Evolutionary conservation across 768 basidiomycete genomes (phyloP), one percentile per base, ranked within the genome.

Genomic region (Trametes elegans): DNA sequence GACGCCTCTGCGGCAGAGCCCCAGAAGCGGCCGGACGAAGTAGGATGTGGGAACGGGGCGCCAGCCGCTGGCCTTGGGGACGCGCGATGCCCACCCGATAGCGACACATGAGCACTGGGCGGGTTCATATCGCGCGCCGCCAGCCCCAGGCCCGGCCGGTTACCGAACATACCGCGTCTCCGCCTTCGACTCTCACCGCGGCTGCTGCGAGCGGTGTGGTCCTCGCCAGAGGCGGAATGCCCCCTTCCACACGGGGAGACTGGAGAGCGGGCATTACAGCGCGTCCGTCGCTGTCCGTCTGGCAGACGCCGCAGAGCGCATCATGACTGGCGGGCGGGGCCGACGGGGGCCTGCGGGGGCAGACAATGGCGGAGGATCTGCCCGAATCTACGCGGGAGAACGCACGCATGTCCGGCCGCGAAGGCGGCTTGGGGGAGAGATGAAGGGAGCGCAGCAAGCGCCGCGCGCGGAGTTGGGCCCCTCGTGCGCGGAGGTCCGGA

Each of bases 21-120:
- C 24, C 31, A 39, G 55, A 57, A 57, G 55, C 49, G 35, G 24
- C 24, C 55, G 55, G 55, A 45, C 35, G 49, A 44, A 57, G 39
- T 45, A 31, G 42, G 34, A 53, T 42, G 55, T 57, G 55, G 43
- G 55, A 57, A 50, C n/a, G 34, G 26, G 39, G 24, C 21, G n/a
- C 42, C 27, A 24, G 31, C 21, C 34, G 16, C 42, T 35, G 16
- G 14, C 43, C 16, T 19, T 39, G 46, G 16, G 27, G 51, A 35
- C 35, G 54, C 23, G 43, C 43, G 49, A 45, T 50, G 55, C 16
- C 49, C 36, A 23, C n/a, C n/a, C 48, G 55, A 56, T 56, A 56
- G 42, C 35, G 42, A 48, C 48, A 55, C 48, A 56, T 49, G 47
- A 38, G 36, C 44, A 29, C 13, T 4, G 41, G 41, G 18, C 26